Base-by-base conservation (phyloP, 768 basidiomycete genomes). In the Wakefieldia striispora region DNA sequence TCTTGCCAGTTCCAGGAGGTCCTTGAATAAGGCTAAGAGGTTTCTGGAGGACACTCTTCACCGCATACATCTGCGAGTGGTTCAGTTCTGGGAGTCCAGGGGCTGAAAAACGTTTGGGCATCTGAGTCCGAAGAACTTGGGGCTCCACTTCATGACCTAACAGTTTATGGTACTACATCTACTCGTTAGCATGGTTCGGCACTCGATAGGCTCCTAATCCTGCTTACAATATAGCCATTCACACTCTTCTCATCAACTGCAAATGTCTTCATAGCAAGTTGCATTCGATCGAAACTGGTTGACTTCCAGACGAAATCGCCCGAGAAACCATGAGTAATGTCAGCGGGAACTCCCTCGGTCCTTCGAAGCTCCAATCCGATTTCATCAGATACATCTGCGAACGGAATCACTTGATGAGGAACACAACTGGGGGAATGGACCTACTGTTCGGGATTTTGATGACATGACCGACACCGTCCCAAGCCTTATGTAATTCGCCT, bases 251-350 rank as follows among this genome's bases (percentile, higher is more conserved):
- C 97, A 59, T 99, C 97, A 16, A 99, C 89, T 8, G 97, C 97
- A 65, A 99, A 99, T 1, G 95, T 98, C 79, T 97, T 98, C 95
- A 99, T 98, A 0, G 97, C 95, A 29, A 93, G 79, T 66, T 99
- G 97, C 97, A 99, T 99, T 42, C 97, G 80, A 68, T 99, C 97
- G 62, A 99, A 99, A 68, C 95, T 98, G 1, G 97, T 99, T 5
- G 94, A 95, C 71, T 99, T 99, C 97, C 97, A 99, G 5, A 99
- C 95, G 62, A 98, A 99, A 68, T 99, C 97, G n/a, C 88, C 97
- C 0, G 91, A 86, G 62, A 97, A 98, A 59, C 91, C 91, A 64
- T 95, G 92, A 0, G 92, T 93, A 70, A 92, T 83, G 27, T 98
- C 95, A 16, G 86, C 83, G 6, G 97, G 97, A 7, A 95, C 94